These are phyloP conservation scores for Schizophyllum commune DNA, from an alignment of 1,284 basidiomycete species.

Conservation along the genomic window DNA sequence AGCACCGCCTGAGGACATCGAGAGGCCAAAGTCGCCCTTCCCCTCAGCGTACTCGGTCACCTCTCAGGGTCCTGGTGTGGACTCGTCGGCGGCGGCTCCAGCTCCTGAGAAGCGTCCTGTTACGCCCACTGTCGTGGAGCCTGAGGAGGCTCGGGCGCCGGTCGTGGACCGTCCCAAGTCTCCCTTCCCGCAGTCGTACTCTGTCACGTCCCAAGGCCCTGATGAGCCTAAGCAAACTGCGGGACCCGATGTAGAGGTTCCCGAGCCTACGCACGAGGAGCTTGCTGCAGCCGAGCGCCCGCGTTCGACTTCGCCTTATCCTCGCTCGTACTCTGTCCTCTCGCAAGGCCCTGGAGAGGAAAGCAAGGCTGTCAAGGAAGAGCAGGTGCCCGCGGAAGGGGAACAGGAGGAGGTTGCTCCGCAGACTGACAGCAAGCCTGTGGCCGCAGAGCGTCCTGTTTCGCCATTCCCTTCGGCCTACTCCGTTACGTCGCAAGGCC, in stretches of 20 bases:
- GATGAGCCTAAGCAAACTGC: not conserved
- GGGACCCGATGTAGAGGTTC: not conserved
- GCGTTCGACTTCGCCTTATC: not conserved
- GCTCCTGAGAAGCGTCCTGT: not conserved
- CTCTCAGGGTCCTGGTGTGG: constrained; percentile 18
- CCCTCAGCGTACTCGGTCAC: constrained; percentile 30
- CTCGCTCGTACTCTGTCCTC: not conserved
- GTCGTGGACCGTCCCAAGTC: constrained; percentile 21
- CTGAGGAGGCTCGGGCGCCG: not conserved
- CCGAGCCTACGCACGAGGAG: not conserved
- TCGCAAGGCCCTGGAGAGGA: not conserved
- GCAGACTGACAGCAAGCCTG: constrained; percentile 1
- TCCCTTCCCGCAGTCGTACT: constrained; percentile 31
- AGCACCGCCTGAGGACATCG: constrained; percentile 2
- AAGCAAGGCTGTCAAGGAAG: not conserved
- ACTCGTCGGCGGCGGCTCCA: not conserved
- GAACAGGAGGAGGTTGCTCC: not conserved
- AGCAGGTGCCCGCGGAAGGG: not conserved
- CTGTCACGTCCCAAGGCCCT: constrained; percentile 25
- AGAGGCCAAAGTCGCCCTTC: constrained; percentile 26
- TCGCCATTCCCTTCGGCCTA: constrained; percentile 32
- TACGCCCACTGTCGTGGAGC: not conserved
- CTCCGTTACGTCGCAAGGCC: constrained; percentile 27
- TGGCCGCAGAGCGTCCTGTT: constrained; percentile 14
- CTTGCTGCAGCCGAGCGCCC: not conserved